Base-by-base conservation (phyloP, 345 rosid genomes). In the Aquilaria yunnanensis region DNA sequence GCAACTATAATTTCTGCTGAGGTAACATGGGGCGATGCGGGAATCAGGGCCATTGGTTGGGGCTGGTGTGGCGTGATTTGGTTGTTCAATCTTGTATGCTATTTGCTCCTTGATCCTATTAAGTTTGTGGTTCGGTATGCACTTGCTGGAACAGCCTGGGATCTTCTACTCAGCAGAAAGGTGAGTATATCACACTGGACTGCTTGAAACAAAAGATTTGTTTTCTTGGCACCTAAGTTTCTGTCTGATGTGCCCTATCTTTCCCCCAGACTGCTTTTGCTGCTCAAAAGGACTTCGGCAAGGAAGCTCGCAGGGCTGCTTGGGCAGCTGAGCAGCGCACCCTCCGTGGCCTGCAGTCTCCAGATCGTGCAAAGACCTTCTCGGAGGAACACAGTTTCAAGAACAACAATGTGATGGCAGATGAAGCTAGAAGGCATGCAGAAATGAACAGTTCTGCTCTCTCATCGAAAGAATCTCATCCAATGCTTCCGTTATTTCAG, bases 51-150 rank as follows among this genome's bases (percentile, higher is more conserved):
- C 59, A 89, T 85, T 34, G 96, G 94, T 14, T 87, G 94, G 94
- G 72, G 70, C 23, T 87, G 96, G 92, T 64, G 81, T 2, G 85
- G 81, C 13, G 86, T 80, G 54, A 83, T 89, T 51, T 89, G 96
- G 96, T 30, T 85, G 14, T 89, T 74, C 76, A 87, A 85, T 74
- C 74, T 83, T 14, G 64, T 87, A 46, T 72, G 78, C 16, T 89
- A 87, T 68, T 47, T 78, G 78, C 56, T 85, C 56, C 89, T 90
- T 58, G 96, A 90, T 80, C 96, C 94, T 33, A 87, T 90, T 70
- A 90, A 90, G 51, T 81, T 87, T 13, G 70, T 67, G 8, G 89
- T 87, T 50, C 73, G 82, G 54, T 90, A 83, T 74, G 89, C 83
- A 12, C 70, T 85, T 50, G 86, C 89, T 54, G 91, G 93, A 12